These are phyloP conservation scores for Cryptococcus sp. DNA, from an alignment of 1,284 basidiomycete genomes.

Conservation along the genomic window DNA sequence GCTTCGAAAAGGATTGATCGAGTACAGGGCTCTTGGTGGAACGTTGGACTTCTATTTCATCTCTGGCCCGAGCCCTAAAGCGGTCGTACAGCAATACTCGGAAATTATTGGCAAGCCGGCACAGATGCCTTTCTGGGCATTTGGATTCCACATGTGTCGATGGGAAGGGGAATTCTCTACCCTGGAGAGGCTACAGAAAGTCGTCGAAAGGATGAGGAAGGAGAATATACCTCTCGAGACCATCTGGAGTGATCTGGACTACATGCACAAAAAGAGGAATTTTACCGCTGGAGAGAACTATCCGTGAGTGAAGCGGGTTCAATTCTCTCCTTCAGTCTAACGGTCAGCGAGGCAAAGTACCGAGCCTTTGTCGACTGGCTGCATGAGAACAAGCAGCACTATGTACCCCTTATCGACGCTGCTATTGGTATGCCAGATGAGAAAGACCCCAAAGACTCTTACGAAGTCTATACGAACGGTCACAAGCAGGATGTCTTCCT, in stretches of 20 bases:
- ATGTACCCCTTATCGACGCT: constrained; percentile 45
- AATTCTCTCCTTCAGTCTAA: constrained; percentile 42
- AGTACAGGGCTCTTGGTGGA: constrained; percentile 29
- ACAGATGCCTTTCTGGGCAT: constrained; percentile 36
- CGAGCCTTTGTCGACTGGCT: constrained; percentile 60
- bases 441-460: constrained; percentile 23
- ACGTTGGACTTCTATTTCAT: constrained; percentile 31
- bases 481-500: constrained; percentile 58
- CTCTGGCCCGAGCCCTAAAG: constrained; percentile 57
- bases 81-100: constrained; percentile 65
- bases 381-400: constrained; percentile 54
- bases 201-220: constrained; percentile 26
- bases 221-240: constrained; percentile 25
- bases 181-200: constrained; percentile 26
- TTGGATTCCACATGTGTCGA: constrained; percentile 48
- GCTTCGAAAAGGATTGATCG: constrained; percentile 18
- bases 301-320: constrained; percentile 10
- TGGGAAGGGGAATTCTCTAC: constrained; percentile 23
- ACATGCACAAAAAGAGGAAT: constrained; percentile 54
- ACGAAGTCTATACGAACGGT: constrained; percentile 59
- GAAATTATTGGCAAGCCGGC: constrained; percentile 29
- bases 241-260: constrained; percentile 52
- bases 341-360: constrained; percentile 49
- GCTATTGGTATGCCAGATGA: constrained; percentile 16
- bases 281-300: constrained; percentile 29